A percentile compares a stretch with the other conserved stretches of the same genome.
Evolutionary conservation across 2,329 filamentous ascomycete species (phyloP).

Genomic region (Alternaria infectoria): DNA sequence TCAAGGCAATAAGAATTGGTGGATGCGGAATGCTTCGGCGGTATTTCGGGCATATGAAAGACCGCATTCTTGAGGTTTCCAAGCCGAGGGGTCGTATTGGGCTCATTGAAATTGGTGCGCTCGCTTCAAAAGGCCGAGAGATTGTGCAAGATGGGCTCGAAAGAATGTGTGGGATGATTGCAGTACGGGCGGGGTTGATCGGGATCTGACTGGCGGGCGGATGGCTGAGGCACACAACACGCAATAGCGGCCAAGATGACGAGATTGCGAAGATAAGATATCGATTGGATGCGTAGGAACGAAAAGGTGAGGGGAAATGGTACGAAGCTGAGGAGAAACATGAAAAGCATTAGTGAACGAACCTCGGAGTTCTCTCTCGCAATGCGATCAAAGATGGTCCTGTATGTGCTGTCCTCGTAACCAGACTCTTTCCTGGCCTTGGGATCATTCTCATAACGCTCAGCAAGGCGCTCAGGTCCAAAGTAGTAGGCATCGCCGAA

Average conservation of each 20-base stretch:
- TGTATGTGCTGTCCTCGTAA: slow-evolving; percentile 73
- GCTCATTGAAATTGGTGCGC: neutral
- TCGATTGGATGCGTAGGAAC: neutral
- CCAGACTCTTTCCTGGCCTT: slow-evolving; percentile 63
- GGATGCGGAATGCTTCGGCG: neutral
- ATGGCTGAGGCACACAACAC: slow-evolving; percentile 15
- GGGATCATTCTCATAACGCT: slow-evolving; percentile 77
- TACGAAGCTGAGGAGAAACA: neutral
- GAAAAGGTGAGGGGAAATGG: neutral
- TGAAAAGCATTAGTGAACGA: slow-evolving; percentile 43
- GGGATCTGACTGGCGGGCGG: neutral
- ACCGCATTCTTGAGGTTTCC: neutral
- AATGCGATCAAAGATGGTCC: slow-evolving; percentile 78
- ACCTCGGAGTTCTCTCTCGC: slow-evolving; percentile 77
- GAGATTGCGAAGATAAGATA: slow-evolving; percentile 1
- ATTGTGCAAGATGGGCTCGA: neutral
- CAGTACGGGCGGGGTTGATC: neutral
- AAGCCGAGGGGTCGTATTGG: neutral
- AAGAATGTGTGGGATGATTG: neutral
- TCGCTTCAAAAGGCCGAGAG: neutral
- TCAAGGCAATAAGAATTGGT: neutral
- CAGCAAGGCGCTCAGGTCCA: slow-evolving; percentile 84
- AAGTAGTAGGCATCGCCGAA: slow-evolving; percentile 98
- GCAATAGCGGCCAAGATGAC: slow-evolving; percentile 19
- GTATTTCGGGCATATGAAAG: neutral